Conservation (phyloP, 345 rosid genomes). For the Diplotaxis tenuifolia region DNA sequence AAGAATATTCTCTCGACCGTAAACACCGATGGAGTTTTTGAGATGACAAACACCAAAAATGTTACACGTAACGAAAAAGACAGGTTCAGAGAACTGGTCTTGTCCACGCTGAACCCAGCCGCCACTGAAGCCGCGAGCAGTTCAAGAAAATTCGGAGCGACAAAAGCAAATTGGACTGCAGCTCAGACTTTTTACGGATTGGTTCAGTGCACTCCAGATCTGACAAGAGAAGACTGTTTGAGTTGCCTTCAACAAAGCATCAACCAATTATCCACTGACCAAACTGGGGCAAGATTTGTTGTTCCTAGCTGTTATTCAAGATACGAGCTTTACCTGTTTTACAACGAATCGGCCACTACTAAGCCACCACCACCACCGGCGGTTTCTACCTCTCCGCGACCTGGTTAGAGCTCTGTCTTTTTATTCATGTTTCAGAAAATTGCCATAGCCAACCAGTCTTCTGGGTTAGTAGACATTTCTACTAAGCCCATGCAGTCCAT, state of each 20-base stretch:
- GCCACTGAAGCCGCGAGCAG: background rate
- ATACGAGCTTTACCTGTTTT: too few species aligned
- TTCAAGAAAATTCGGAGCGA: slow-evolving; percentile 32
- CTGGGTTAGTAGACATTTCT: too few species aligned
- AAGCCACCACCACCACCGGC: background rate
- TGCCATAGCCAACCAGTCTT: too few species aligned
- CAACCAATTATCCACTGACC: background rate
- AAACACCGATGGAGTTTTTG: background rate
- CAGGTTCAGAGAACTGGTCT: background rate
- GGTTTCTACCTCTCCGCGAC: background rate
- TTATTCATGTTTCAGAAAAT: background rate
- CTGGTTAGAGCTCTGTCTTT: background rate
- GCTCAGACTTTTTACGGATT: slow-evolving; percentile 28
- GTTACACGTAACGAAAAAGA: background rate
- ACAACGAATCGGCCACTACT: background rate
- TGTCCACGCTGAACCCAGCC: background rate
- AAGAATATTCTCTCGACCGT: background rate
- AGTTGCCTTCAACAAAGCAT: slow-evolving; percentile 26
- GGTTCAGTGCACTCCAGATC: slow-evolving; percentile 52
- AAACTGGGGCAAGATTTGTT: slow-evolving; percentile 30
- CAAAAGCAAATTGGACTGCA: background rate
- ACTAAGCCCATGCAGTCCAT: too few species aligned
- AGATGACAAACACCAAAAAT: background rate
- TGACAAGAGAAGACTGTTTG: slow-evolving; percentile 20
- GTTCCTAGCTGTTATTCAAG: slow-evolving; percentile 40